phyloP scores from a whole-genome alignment of 306 rosid genomes.

The Lathyrus oleraceus region DNA sequence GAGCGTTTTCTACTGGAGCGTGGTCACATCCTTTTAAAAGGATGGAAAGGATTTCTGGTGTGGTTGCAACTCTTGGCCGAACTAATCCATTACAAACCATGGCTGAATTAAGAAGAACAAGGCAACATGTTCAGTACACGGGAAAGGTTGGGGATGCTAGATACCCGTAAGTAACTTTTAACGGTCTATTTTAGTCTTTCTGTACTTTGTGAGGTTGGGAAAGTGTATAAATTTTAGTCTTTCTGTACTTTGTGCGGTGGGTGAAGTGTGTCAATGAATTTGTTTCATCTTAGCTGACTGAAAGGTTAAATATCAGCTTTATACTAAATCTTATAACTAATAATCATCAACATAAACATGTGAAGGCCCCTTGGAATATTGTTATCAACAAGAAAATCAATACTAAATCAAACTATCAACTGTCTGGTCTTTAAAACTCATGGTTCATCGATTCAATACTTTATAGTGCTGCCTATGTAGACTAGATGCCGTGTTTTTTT shows the following conservation, averaged over 20 bases:
- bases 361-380: neutral
- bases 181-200: constrained; percentile 23
- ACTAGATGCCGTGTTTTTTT: constrained; percentile 5
- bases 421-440: neutral
- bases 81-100: constrained; percentile 89
- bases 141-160: constrained; percentile 99
- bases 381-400: neutral
- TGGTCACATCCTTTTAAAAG: constrained; percentile 93
- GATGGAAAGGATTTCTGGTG: constrained; percentile 90
- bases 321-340: neutral
- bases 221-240: neutral
- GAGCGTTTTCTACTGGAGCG: constrained; percentile 98
- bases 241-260: constrained; percentile 1
- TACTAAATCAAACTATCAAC: neutral
- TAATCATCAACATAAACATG: neutral
- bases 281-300: constrained; percentile 5
- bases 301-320: neutral
- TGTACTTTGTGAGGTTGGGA: neutral
- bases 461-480: constrained; percentile 4
- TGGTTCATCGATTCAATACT: constrained; percentile 16
- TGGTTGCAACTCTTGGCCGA: constrained; percentile 83
- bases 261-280: neutral
- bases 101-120: constrained; percentile 86
- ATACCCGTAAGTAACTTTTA: constrained; percentile 81
- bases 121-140: constrained; percentile 91